Base-by-base conservation (phyloP, 306 rosid species). In the Pachyrhizus erosus region DNA sequence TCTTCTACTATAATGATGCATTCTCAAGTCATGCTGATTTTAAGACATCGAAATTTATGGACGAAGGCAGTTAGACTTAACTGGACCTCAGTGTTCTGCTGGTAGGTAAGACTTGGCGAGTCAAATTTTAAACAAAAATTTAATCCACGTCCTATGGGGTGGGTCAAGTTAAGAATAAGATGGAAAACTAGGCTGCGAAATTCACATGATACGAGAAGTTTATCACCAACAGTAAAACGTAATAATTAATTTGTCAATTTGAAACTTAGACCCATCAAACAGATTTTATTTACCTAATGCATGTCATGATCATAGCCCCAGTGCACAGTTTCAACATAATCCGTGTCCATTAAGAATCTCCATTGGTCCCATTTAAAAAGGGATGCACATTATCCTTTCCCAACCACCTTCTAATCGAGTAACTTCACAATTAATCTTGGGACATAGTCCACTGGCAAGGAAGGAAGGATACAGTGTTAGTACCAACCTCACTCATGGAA, bases 351-450 rank as follows among this genome's bases (percentile, higher is more conserved):
- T 5, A 46, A n/a, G 61, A 62, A 34, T 37, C 29, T 48, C 14
- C 2, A 37, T 0, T 17, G 84, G 73, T 80, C 83, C 85, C 77
- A 34, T 58, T 48, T 74, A 49, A 26, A 79, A 43, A 79, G 62
- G 76, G 62, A 46, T 52, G 42, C 18, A 13, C 31, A 27, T 51
- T 12, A 39, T 45, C 49, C 62, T 40, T 67, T 67, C 76, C 69
- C 81, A 75, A 75, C 71, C 10, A 61, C 75, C 81, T 4, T 33
- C 46, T 9, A 71, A 24, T 75, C 15, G 48, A 79, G 46, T 69
- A n/a, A 60, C 29, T 83, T 83, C 73, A 46, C 83, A 62, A 37
- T 54, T 13, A 65, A 20, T 17, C 9, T n/a, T 66, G 69, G 60
- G 76, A 64, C 84, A 17, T n/a, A 49, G 60, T 80, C 72, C 23